A percentile compares a stretch with the other conserved stretches of the same genome.
These are phyloP conservation scores for Apiotrichum domesticum DNA, from an alignment of 1,284 basidiomycete species.

Conservation along the genomic window DNA sequence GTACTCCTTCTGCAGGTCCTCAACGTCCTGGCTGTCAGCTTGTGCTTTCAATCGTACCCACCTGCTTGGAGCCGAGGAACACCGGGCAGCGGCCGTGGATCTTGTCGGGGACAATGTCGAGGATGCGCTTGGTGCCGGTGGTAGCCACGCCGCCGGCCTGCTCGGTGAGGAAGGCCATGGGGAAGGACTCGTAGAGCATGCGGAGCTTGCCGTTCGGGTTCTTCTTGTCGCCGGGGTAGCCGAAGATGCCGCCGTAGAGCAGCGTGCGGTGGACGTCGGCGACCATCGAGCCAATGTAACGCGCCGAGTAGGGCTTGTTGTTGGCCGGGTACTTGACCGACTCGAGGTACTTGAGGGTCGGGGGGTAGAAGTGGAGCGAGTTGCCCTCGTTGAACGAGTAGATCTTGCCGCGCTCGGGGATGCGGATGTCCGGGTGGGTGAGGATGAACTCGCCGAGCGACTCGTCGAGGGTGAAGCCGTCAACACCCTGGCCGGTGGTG, in stretches of 20 bases:
- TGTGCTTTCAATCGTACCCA: too few species aligned
- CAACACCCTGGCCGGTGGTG: constrained; percentile 90
- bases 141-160: constrained; percentile 95
- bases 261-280: constrained; percentile 72
- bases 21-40: constrained; percentile 61
- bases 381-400: constrained; percentile 99
- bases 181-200: constrained; percentile 95
- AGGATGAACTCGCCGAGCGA: constrained; percentile 96
- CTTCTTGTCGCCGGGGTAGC: constrained; percentile 98
- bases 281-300: constrained; percentile 99
- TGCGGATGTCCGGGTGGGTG: constrained; percentile 93
- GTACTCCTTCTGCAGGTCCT: constrained; percentile 81
- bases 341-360: constrained; percentile 80
- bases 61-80: constrained; percentile 80
- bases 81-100: constrained; percentile 94
- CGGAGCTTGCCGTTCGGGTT: constrained; percentile 88
- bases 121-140: constrained; percentile 82
- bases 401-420: constrained; percentile 93
- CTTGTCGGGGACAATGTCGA: constrained; percentile 80
- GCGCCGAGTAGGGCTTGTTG: constrained; percentile 75
- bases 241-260: constrained; percentile 97
- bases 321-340: constrained; percentile 83
- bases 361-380: constrained; percentile 85
- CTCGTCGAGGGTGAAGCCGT: constrained; percentile 97
- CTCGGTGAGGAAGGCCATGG: constrained; percentile 96